Base-by-base conservation (phyloP, 192 early-diverging fungal species). In the Mortierella hygrophila region DNA sequence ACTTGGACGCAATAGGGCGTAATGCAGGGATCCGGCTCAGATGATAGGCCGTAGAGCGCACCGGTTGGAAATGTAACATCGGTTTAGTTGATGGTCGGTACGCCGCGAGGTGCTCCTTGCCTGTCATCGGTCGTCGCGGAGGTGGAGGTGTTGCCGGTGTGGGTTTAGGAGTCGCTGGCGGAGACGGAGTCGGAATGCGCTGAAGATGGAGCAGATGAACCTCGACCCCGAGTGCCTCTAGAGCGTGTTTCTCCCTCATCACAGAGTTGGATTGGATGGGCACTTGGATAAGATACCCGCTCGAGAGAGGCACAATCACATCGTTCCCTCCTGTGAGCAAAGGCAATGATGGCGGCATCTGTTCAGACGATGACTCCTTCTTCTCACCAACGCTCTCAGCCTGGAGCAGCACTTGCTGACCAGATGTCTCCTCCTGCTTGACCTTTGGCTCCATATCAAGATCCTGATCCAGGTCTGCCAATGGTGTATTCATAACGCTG, bases 221-320 rank as follows among this genome's bases (percentile, higher is more conserved):
- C 76, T 92, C 91, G 47, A 92, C 54, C 3, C 88, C 85, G 10
- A 88, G 81, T n/a, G 91, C 85, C 37, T 88, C 78, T 0, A 85
- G 46, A 15, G 78, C 79, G 41, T 89, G 90, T 44, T 89, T 86
- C 47, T 90, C 91, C n/a, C 83, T 80, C 40, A 84, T 86, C 15
- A 88, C 84, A 44, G 85, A 87, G 49, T 87, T 82, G 38, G 82
- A 88, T n/a, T 82, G 81, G 52, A 81, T 80, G 21, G 90, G 85
- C 5, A 82, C 80, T 26, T 90, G 91, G 32, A 90, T 82, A 75
- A 92, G 21, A 72, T 92, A 92, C 26, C 90, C 91, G 46, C 80
- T 90, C 18, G 91, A 85, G 42, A 92, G 85, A 6, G 91, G 91
- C 18, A 92, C 46, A 70, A 92, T 90, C 86, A 86, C 76, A 47